Evolutionary conservation across 345 rosid genomes (phyloP), one percentile per base, ranked within the genome.

Genomic region (Trapa incisa): DNA sequence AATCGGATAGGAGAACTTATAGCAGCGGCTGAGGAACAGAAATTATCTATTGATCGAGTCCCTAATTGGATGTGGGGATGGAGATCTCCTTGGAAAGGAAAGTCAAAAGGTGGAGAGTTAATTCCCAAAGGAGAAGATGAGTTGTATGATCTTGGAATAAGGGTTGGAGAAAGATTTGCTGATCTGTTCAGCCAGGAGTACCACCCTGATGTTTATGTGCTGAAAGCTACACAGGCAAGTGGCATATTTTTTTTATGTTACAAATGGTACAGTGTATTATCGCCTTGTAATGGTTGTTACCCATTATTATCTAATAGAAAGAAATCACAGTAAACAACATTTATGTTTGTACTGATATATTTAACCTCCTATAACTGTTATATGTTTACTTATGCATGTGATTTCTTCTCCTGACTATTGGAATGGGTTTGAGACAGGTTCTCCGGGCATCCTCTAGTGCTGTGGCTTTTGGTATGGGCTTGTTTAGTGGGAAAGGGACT

Each of bases 381-480:
- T 39, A 41, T 4, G 8, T 65, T 35, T 9, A 16, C 43, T 47
- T 53, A 12, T 67, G 14, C 62, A 4, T 58, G 35, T 54, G 35
- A 54, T 6, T 36, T 36, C 22, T 11, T 14, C 8, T 53, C 58
- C 15, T 15, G 37, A 11, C 6, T 6, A 45, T 45, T 45, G 43
- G 43, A 8, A 41, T 3, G 43, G 5, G 36, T 22, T n/a, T 15
- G 58, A 61, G 67, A 65, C 75, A 94, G 99, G 80, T 94, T 80
- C 96, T 93, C 72, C 82, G 92, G 67, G 95, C 97, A 58, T 86
- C 99, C 67, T 92, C 99, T 32, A 87, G 97, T 80, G 97, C 97
- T 65, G 93, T 94, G 75, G 97, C 99, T 15, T 94, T 91, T 83
- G 99, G 99, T 72, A 85, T 89, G 86, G 96, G 97, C 39, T 80